phyloP scores from a whole-genome alignment of 139 green algal genomes.

The Deuterostichococcus epilithicus region DNA sequence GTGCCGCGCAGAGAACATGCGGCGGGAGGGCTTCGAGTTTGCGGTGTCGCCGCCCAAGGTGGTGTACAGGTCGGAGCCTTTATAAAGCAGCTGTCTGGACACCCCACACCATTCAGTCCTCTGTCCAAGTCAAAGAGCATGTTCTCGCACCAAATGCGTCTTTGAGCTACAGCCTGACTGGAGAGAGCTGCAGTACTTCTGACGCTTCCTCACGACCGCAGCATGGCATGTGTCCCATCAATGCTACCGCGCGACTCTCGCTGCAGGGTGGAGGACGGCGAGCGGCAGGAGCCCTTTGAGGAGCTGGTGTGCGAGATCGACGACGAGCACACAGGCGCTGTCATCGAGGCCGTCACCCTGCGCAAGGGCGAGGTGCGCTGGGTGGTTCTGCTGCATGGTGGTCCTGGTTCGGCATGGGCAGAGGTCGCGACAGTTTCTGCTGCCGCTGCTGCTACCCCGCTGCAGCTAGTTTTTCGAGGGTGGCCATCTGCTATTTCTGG shows the following conservation, averaged over 20 bases:
- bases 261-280: slow-evolving; percentile 33
- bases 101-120: no score
- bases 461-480: neutral
- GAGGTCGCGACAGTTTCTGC: neutral
- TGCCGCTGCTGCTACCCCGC: neutral
- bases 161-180: no score
- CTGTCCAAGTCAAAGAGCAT: no score
- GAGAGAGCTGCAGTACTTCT: no score
- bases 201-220: neutral
- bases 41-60: slow-evolving; percentile 78
- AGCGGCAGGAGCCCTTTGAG: slow-evolving; percentile 76
- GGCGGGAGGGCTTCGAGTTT: slow-evolving; percentile 84
- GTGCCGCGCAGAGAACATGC: slow-evolving; percentile 66
- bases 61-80: slow-evolving; percentile 33
- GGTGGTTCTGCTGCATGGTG: neutral
- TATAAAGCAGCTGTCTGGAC: no score
- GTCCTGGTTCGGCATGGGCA: neutral
- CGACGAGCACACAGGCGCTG: slow-evolving; percentile 43
- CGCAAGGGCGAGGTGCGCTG: slow-evolving; percentile 36
- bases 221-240: no score
- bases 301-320: slow-evolving; percentile 83
- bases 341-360: slow-evolving; percentile 60
- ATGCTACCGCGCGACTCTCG: no score
- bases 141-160: no score
- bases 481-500: no score